phyloP scores from a whole-genome alignment of 2,329 filamentous ascomycete genomes.

The Calonectria naviculata region DNA sequence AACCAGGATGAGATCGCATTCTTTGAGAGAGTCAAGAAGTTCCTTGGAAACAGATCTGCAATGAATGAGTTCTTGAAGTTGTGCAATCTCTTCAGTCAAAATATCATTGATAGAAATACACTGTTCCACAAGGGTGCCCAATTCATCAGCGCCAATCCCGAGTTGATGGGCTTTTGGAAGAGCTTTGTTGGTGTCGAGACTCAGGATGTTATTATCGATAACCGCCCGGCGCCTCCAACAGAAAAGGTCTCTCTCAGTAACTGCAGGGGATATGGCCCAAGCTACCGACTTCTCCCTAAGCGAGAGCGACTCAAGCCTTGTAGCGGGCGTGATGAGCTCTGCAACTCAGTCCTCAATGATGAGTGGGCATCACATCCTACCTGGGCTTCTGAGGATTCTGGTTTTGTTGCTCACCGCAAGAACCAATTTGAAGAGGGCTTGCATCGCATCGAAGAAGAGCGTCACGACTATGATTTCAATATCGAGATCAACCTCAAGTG shows the following conservation, averaged over 20 bases:
- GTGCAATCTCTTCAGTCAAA: conserved; percentile 94
- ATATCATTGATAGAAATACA: conserved; percentile 87
- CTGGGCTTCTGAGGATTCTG: conserved; percentile 98
- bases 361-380: conserved; percentile 99
- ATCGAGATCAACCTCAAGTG: conserved; percentile 96
- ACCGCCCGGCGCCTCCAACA: conserved; percentile 78
- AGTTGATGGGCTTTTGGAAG: conserved; percentile 91
- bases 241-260: conserved; percentile 94
- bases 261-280: conserved; percentile 94
- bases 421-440: conserved; percentile 95
- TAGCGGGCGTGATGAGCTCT: conserved; percentile 94
- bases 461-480: conserved; percentile 98
- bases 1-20: conserved; percentile 89
- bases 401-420: conserved; percentile 97
- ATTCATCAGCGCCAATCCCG: conserved; percentile 89
- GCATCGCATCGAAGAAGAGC: conserved; percentile 96
- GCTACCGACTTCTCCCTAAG: conserved; percentile 92
- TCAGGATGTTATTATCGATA: conserved; percentile 82
- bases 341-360: conserved; percentile 92
- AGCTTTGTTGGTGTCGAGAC: conserved; percentile 83
- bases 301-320: conserved; percentile 91
- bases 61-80: conserved; percentile 98
- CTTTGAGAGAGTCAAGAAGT: conserved; percentile 97
- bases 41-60: conserved; percentile 88
- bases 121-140: conserved; percentile 84